Percentiles rank a stretch among this genome's conserved stretches.
phyloP scores from a whole-genome alignment of 1,139 yeast species.

The Pichia sp. region DNA sequence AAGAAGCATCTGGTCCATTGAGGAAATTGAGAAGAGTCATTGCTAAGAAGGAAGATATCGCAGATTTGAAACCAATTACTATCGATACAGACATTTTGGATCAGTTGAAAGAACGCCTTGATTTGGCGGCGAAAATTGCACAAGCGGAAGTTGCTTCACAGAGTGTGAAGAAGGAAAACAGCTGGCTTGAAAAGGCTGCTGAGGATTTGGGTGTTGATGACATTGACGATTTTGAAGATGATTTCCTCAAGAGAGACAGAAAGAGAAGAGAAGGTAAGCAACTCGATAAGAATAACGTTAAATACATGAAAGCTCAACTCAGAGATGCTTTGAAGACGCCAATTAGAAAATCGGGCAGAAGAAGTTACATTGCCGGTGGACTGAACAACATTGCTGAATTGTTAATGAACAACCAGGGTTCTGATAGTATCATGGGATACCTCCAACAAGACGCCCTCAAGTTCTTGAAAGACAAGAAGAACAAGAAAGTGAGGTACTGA shows the following conservation, averaged over 20 bases:
- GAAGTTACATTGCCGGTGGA: slow-evolving; percentile 83
- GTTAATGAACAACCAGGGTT: slow-evolving; percentile 57
- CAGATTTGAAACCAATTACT: slow-evolving; percentile 66
- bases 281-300: slow-evolving; percentile 43
- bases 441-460: slow-evolving; percentile 64
- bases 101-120: slow-evolving; percentile 64
- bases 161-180: slow-evolving; percentile 49
- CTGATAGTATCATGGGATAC: slow-evolving; percentile 55
- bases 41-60: slow-evolving; percentile 28
- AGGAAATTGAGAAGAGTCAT: slow-evolving; percentile 64
- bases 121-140: slow-evolving; percentile 64
- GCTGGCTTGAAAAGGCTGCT: slow-evolving; percentile 88
- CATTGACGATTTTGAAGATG: slow-evolving; percentile 61
- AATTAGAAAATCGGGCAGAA: slow-evolving; percentile 60
- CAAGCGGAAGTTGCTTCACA: slow-evolving; percentile 46
- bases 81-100: slow-evolving; percentile 67
- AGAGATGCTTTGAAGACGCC: slow-evolving; percentile 48
- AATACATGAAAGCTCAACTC: slow-evolving; percentile 48
- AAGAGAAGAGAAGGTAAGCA: slow-evolving; percentile 52
- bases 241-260: slow-evolving; percentile 55
- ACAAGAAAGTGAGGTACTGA: slow-evolving; percentile 24
- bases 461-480: slow-evolving; percentile 38
- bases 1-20: slow-evolving; percentile 85
- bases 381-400: slow-evolving; percentile 77
- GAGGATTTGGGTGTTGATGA: slow-evolving; percentile 84